phyloP scores from a whole-genome alignment of 345 rosid species.

The Physaria fendleri region DNA sequence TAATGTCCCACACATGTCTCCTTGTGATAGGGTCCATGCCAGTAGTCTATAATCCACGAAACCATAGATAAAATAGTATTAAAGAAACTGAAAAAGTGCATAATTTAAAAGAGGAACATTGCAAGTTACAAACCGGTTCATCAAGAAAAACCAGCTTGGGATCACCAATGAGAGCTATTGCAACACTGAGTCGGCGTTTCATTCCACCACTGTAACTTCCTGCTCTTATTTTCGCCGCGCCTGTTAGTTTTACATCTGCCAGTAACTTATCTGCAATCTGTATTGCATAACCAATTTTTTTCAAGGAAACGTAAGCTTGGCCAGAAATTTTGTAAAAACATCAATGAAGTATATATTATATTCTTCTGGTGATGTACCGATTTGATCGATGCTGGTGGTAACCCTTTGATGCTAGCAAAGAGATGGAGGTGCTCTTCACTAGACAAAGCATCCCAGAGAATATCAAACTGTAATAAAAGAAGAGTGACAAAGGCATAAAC shows the following conservation, averaged over 20 bases:
- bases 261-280: conserved; percentile 58
- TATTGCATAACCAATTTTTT: not conserved
- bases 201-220: conserved; percentile 97
- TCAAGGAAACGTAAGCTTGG: not conserved
- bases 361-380: conserved; percentile 33
- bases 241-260: conserved; percentile 62
- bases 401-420: conserved; percentile 80
- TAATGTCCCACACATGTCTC: conserved; percentile 93
- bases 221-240: conserved; percentile 59
- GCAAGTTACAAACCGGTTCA: conserved; percentile 55
- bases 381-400: conserved; percentile 54
- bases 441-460: conserved; percentile 84
- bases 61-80: not conserved
- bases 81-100: not conserved
- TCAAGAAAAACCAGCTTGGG: conserved; percentile 83
- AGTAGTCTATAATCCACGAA: conserved; percentile 48
- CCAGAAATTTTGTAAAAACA: not conserved
- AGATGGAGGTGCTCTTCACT: conserved; percentile 82
- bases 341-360: not conserved
- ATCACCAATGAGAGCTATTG: conserved; percentile 77
- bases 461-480: conserved; percentile 61
- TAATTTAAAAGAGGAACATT: not conserved
- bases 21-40: conserved; percentile 97
- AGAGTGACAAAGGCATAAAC: not conserved
- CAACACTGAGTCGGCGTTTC: conserved; percentile 91